Conservation (phyloP, 192 early-diverging fungal species). For the Dispira simplex region DNA sequence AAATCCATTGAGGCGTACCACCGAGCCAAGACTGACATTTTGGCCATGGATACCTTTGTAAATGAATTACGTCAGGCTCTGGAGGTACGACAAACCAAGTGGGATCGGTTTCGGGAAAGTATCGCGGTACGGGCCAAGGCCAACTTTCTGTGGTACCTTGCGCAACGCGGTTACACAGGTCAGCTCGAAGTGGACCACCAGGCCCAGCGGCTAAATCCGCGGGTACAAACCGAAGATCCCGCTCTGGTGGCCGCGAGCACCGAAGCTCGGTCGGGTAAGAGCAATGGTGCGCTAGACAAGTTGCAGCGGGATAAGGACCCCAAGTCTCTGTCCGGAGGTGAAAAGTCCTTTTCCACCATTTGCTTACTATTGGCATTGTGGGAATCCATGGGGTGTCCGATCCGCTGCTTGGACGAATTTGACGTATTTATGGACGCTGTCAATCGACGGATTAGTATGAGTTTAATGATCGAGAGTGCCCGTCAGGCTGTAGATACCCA, state of each 20-base stretch:
- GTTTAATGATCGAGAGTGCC: conserved; percentile 77
- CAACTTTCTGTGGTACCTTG: conserved; percentile 57
- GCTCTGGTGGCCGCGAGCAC: conserved; percentile 14
- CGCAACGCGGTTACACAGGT: conserved; percentile 70
- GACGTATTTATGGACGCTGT: conserved; percentile 99
- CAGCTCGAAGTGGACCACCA: conserved; percentile 61
- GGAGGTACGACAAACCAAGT: conserved; percentile 37
- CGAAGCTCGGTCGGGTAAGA: conserved; percentile 11
- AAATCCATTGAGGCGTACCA: conserved; percentile 31
- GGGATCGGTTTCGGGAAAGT: conserved; percentile 50
- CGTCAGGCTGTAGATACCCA: conserved; percentile 50
- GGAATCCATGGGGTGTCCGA: conserved; percentile 81
- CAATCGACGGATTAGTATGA: conserved; percentile 78
- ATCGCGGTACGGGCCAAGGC: conserved; percentile 58
- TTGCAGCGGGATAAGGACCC: conserved; percentile 59
- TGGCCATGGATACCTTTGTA: conserved; percentile 28
- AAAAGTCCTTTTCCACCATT: conserved; percentile 92
- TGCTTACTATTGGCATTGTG: conserved; percentile 87
- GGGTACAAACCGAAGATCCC: conserved; percentile 29
- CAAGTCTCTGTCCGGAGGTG: conserved; percentile 87
- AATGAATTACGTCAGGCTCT: conserved; percentile 37
- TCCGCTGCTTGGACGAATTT: conserved; percentile 96
- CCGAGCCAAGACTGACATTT: conserved; percentile 34
- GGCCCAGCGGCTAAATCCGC: conserved; percentile 37
- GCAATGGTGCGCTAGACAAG: background rate